phyloP scores from a whole-genome alignment of 1,284 basidiomycete genomes.

The Leccinum fuscescens region DNA sequence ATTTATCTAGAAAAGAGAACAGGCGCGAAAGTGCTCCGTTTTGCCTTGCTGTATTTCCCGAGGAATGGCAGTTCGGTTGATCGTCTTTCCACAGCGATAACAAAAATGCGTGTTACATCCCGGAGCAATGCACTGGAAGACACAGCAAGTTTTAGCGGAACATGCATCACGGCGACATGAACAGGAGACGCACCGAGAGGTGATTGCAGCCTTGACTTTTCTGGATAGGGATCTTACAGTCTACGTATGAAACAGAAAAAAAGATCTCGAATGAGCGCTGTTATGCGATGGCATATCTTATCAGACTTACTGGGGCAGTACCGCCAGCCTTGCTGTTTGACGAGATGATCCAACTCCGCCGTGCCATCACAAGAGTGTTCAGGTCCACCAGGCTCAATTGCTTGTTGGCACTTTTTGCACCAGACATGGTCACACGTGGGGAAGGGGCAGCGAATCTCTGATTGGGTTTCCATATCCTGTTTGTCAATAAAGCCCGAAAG shows the following conservation, averaged over 20 bases:
- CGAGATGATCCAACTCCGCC: slow-evolving; percentile 50
- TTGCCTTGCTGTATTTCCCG: slow-evolving; percentile 44
- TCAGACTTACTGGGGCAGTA: slow-evolving; percentile 51
- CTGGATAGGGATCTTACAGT: slow-evolving; percentile 57
- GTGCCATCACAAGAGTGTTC: slow-evolving; percentile 58
- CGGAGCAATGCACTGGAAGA: slow-evolving; percentile 49
- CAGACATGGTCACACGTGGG: slow-evolving; percentile 46
- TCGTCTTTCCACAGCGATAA: slow-evolving; percentile 51
- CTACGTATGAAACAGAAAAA: slow-evolving; percentile 29
- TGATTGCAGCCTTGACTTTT: slow-evolving; percentile 62
- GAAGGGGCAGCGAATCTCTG: slow-evolving; percentile 45
- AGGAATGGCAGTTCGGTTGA: slow-evolving; percentile 47
- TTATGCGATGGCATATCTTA: background rate
- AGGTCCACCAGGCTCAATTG: slow-evolving; percentile 37
- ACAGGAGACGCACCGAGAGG: slow-evolving; percentile 49
- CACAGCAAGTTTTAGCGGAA: background rate
- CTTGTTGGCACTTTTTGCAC: slow-evolving; percentile 54
- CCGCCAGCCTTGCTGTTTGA: slow-evolving; percentile 53
- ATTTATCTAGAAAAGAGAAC: slow-evolving; percentile 27
- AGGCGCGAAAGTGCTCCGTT: slow-evolving; percentile 46
- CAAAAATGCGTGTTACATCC: slow-evolving; percentile 66
- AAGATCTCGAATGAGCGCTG: background rate
- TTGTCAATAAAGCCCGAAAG: slow-evolving; percentile 49
- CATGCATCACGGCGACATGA: background rate
- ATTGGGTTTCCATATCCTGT: slow-evolving; percentile 42